phyloP scores from a whole-genome alignment of 495 filamentous ascomycete species.

The Penicillium salamii region DNA sequence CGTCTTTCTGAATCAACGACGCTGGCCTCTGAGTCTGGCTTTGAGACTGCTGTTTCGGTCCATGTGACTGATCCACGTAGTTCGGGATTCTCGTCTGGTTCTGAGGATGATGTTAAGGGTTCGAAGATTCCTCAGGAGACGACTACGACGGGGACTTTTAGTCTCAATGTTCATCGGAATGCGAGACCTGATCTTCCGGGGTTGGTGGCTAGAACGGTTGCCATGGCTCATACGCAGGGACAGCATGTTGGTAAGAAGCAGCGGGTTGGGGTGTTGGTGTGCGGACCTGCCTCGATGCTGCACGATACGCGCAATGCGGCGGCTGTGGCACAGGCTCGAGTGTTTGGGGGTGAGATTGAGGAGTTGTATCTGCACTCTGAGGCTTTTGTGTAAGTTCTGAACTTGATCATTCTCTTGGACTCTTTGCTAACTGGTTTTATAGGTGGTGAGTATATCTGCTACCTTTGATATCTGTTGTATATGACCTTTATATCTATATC shows the following conservation, averaged over 20 bases:
- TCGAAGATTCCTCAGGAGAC: conserved; percentile 12
- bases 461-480: not conserved
- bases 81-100: conserved; percentile 6
- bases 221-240: conserved; percentile 10
- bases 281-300: conserved; percentile 50
- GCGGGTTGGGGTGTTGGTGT: conserved; percentile 45
- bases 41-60: conserved; percentile 33
- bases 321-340: conserved; percentile 40
- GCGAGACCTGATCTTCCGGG: conserved; percentile 38
- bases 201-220: conserved; percentile 28
- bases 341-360: conserved; percentile 35
- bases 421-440: not conserved
- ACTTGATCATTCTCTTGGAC: not conserved
- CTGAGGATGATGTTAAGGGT: conserved; percentile 9
- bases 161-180: conserved; percentile 20
- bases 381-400: conserved; percentile 49
- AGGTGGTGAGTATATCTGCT: conserved; percentile 6
- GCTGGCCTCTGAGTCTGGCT: conserved; percentile 14
- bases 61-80: conserved; percentile 21
- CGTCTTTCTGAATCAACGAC: conserved; percentile 20
- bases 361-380: conserved; percentile 55
- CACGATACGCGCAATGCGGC: conserved; percentile 50
- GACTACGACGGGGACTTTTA: conserved; percentile 19
- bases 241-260: conserved; percentile 16
- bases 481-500: not conserved